Evolutionary conservation across 2,329 filamentous ascomycete species (phyloP).

Genomic region (Neopestalotiopsis clavispora): DNA sequence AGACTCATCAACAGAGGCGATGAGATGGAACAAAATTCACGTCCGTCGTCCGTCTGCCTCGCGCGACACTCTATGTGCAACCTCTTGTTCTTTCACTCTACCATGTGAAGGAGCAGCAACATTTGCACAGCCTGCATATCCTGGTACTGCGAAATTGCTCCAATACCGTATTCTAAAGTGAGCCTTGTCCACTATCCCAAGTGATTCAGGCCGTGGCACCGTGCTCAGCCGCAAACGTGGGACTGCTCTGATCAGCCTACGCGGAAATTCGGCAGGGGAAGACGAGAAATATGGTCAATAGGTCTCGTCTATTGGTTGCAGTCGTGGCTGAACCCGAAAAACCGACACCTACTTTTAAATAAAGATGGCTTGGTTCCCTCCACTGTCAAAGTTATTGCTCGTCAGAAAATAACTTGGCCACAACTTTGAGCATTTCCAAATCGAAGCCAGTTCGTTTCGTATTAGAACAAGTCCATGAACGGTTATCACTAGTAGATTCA

Average conservation of each 20-base stretch:
- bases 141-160: constrained; percentile 2
- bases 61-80: background rate
- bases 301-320: background rate
- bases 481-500: background rate
- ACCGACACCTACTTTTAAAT: background rate
- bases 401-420: background rate
- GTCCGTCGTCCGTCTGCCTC: background rate
- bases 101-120: constrained; percentile 3
- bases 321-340: background rate
- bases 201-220: background rate
- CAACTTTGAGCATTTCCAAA: background rate
- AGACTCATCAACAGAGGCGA: background rate
- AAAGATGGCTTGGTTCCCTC: background rate
- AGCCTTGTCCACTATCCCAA: constrained; percentile 10
- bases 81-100: background rate
- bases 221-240: constrained; percentile 16
- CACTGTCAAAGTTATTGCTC: background rate
- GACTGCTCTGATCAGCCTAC: constrained; percentile 10
- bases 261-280: constrained; percentile 5
- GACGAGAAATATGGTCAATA: background rate
- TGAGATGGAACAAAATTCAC: background rate
- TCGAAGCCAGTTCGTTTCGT: too few species aligned
- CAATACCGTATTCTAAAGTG: constrained; percentile 1
- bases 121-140: constrained; percentile 12
- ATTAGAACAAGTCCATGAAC: background rate